Conservation (phyloP, 306 rosid species). For the Pyrus pyrifolia region DNA sequence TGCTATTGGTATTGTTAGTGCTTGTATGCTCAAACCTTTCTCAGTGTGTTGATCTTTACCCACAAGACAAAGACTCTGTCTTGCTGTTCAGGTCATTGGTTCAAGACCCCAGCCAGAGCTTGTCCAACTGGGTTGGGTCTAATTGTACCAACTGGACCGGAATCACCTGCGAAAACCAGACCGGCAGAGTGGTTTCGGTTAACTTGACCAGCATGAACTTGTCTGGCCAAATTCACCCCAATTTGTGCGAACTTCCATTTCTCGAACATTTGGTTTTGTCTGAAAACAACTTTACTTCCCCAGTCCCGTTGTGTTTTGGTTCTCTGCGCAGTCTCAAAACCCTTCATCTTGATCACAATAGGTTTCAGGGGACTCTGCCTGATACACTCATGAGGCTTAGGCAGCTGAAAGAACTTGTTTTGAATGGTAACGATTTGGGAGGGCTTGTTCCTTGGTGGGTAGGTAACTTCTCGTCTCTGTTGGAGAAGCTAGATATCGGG, state of each 20-base stretch:
- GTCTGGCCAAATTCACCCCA: constrained; percentile 67
- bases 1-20: constrained; percentile 33
- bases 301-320: constrained; percentile 69
- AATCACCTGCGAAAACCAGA: constrained; percentile 57
- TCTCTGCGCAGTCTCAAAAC: constrained; percentile 36
- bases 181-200: constrained; percentile 67
- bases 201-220: constrained; percentile 53
- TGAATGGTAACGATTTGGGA: constrained; percentile 64
- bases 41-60: constrained; percentile 47
- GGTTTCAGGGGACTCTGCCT: constrained; percentile 64
- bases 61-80: constrained; percentile 61
- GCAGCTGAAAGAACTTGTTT: constrained; percentile 56
- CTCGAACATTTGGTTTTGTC: constrained; percentile 56
- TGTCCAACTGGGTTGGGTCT: constrained; percentile 73
- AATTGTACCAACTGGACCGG: constrained; percentile 79
- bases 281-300: constrained; percentile 50
- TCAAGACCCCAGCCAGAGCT: constrained; percentile 55
- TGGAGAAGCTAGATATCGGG: constrained; percentile 57
- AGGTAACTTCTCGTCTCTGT: constrained; percentile 72
- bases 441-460: constrained; percentile 76
- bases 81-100: constrained; percentile 40
- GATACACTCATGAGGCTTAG: constrained; percentile 51
- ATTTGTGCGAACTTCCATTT: constrained; percentile 49
- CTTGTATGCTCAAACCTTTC: constrained; percentile 31
- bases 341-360: constrained; percentile 63